A percentile compares a stretch with the other conserved stretches of the same genome.
phyloP scores from a whole-genome alignment of 73 alveolate genomes.

The Blepharisma japonicum region DNA sequence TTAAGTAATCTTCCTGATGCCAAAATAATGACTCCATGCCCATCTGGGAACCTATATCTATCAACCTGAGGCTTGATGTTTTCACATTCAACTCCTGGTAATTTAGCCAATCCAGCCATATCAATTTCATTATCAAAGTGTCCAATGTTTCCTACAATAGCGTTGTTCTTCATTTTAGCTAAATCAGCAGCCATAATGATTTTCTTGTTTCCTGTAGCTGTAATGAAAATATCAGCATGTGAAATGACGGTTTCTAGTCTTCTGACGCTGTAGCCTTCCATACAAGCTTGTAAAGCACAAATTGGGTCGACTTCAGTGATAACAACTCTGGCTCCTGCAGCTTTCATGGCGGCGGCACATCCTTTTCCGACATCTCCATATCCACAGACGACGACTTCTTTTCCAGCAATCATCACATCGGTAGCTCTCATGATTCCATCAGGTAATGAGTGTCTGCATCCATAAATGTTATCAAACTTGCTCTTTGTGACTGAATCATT shows the following conservation, averaged over 20 bases:
- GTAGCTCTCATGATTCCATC: constrained; percentile 99
- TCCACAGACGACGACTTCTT: constrained; percentile 90
- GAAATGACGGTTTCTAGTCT: constrained; percentile 69
- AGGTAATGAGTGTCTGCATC: constrained; percentile 97
- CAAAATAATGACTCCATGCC: constrained; percentile 85
- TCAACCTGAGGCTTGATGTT: constrained; percentile 91
- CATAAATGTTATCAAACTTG: constrained; percentile 88
- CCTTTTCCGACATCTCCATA: constrained; percentile 98
- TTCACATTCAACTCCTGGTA: constrained; percentile 74
- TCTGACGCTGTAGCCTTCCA: constrained; percentile 93
- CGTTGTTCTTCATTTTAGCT: constrained; percentile 95
- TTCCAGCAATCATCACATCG: constrained; percentile 97
- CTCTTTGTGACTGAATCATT: constrained; percentile 95
- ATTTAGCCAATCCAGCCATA: constrained; percentile 78
- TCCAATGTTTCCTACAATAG: constrained; percentile 96
- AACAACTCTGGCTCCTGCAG: constrained; percentile 89
- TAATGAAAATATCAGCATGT: constrained; percentile 86
- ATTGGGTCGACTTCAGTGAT: constrained; percentile 96
- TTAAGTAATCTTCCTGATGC: constrained; percentile 95
- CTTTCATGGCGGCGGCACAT: constrained; percentile 93
- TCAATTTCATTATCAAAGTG: constrained; percentile 96
- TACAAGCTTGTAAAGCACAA: constrained; percentile 96
- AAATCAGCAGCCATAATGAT: constrained; percentile 85
- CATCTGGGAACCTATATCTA: constrained; percentile 91
- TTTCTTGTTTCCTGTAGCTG: constrained; percentile 94